phyloP scores from a whole-genome alignment of 2,329 filamentous ascomycete genomes.

The Pseudogymnoascus sp. region DNA sequence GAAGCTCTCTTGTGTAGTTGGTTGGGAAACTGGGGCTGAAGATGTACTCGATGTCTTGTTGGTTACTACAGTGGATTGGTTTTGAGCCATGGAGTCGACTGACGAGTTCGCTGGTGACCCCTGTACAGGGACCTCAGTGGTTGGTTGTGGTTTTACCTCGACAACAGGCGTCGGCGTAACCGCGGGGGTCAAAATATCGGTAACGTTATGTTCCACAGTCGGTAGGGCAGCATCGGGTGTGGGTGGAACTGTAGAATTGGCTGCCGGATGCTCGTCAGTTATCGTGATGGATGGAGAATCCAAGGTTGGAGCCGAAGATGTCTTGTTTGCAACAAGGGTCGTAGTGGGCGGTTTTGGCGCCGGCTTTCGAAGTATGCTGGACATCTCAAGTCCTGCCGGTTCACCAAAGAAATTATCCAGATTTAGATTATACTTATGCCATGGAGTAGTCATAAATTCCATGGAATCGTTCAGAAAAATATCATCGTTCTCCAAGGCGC shows the following conservation, averaged over 20 bases:
- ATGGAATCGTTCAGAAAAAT: constrained; percentile 13
- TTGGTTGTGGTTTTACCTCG: not conserved
- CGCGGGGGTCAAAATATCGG: not conserved
- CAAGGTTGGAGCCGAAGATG: not conserved
- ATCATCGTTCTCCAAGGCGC: not conserved
- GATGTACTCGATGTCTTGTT: constrained; percentile 29
- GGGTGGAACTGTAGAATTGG: not conserved
- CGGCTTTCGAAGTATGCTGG: not conserved
- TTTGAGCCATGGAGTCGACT: not conserved
- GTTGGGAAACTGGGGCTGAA: constrained; percentile 46
- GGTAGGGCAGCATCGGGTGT: not conserved
- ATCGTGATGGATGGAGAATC: not conserved
- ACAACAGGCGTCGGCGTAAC: constrained; percentile 1
- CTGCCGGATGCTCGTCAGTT: not conserved
- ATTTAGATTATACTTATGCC: constrained; percentile 11
- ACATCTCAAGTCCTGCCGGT: not conserved
- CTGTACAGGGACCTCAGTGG: not conserved
- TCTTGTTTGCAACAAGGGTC: not conserved
- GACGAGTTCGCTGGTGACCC: not conserved
- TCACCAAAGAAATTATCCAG: not conserved
- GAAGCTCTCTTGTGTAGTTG: constrained; percentile 92
- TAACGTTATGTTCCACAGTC: not conserved
- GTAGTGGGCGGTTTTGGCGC: constrained; percentile 3
- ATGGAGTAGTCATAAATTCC: constrained; percentile 17
- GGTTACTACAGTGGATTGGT: not conserved